Percentiles rank a stretch among this genome's conserved stretches.
Evolutionary conservation across 2,329 filamentous ascomycete species (phyloP).

Genomic region (Eurotiales sp.): DNA sequence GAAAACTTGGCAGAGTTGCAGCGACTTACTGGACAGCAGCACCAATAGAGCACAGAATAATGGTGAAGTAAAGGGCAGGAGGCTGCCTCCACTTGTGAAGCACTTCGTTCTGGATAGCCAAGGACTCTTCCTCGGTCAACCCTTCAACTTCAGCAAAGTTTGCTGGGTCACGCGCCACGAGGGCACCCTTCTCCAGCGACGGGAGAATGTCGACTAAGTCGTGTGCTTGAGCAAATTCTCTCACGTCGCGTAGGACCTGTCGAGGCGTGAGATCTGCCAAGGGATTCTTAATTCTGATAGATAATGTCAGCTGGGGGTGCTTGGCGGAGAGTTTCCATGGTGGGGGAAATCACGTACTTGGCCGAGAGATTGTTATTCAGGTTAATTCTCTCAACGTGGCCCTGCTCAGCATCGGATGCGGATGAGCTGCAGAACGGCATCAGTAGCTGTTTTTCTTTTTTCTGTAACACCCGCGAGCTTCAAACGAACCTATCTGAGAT

Average conservation of each 20-base stretch:
- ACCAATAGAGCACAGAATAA: slow-evolving; percentile 51
- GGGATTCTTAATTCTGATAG: slow-evolving; percentile 45
- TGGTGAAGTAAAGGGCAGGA: slow-evolving; percentile 46
- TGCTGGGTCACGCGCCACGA: slow-evolving; percentile 48
- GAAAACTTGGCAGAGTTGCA: background rate
- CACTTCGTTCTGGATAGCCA: slow-evolving; percentile 44
- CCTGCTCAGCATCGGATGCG: slow-evolving; percentile 14
- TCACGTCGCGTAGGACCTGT: slow-evolving; percentile 40
- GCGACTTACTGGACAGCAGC: slow-evolving; percentile 48
- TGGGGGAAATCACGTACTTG: slow-evolving; percentile 18
- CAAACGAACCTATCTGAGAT: background rate
- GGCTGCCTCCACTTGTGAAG: slow-evolving; percentile 51
- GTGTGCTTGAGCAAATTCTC: slow-evolving; percentile 40
- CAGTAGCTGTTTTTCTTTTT: background rate
- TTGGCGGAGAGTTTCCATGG: background rate
- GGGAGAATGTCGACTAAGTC: slow-evolving; percentile 39
- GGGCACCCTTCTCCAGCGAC: slow-evolving; percentile 46
- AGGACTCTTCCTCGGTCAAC: slow-evolving; percentile 40
- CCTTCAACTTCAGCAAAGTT: slow-evolving; percentile 43
- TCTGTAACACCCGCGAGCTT: background rate
- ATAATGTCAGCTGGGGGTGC: background rate
- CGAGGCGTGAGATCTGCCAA: slow-evolving; percentile 38
- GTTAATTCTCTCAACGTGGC: slow-evolving; percentile 21
- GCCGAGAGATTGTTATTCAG: slow-evolving; percentile 26
- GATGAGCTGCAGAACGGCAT: background rate